Conservation (phyloP, 2,329 filamentous ascomycete genomes). For the Claviceps purpurea region DNA sequence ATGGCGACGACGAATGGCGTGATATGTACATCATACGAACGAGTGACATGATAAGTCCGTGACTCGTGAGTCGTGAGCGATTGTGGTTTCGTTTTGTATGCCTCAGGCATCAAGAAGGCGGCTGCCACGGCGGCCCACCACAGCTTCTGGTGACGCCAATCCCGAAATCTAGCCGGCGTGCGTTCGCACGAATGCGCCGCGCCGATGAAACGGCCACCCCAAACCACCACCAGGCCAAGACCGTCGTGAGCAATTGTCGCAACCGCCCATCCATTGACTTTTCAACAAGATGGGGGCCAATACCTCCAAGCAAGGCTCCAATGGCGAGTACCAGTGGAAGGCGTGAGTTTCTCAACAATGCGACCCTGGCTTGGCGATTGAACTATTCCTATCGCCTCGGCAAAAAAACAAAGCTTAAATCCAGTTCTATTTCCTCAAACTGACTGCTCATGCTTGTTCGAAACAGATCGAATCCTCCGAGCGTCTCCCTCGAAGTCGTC, state of each 20-base stretch:
- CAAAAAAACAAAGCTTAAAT: background rate
- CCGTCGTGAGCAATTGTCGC: constrained; percentile 15
- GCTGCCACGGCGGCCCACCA: too few species aligned
- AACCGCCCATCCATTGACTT: constrained; percentile 21
- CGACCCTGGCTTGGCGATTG: too few species aligned
- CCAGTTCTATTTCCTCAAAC: background rate
- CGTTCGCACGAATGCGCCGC: too few species aligned
- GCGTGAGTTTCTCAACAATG: constrained; percentile 28
- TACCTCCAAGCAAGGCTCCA: constrained; percentile 36
- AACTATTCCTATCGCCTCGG: background rate
- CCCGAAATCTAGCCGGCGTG: too few species aligned
- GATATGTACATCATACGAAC: too few species aligned
- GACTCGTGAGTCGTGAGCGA: too few species aligned
- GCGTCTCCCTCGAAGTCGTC: constrained; percentile 67
- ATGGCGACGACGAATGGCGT: background rate
- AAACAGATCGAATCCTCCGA: constrained; percentile 31
- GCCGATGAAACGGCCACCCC: too few species aligned
- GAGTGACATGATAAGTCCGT: background rate
- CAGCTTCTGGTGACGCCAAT: too few species aligned
- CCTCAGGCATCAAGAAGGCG: too few species aligned
- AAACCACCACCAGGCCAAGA: constrained; percentile 14
- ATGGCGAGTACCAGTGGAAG: constrained; percentile 34
- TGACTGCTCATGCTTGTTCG: background rate
- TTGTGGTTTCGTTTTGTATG: too few species aligned
- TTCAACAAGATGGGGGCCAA: constrained; percentile 40